phyloP scores from a whole-genome alignment of 2,329 filamentous ascomycete species.

The Fusarium poae region DNA sequence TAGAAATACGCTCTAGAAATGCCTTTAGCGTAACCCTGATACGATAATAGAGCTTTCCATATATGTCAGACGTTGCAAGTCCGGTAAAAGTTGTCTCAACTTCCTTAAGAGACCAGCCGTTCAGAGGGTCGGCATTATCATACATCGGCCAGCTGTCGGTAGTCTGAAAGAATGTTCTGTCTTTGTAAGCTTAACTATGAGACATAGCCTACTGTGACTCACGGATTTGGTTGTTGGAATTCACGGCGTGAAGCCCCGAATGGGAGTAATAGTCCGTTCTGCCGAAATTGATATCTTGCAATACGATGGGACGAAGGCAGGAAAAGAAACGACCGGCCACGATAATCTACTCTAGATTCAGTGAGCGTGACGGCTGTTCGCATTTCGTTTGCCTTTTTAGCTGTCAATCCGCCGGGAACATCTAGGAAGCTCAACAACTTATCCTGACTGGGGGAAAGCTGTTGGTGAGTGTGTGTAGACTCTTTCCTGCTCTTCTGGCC shows the following conservation, averaged over 20 bases:
- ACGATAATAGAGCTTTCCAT: conserved; percentile 22
- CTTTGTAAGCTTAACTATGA: background rate
- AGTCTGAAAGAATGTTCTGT: conserved; percentile 8
- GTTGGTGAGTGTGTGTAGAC: too few species aligned
- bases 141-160: conserved; percentile 4
- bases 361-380: conserved; percentile 3
- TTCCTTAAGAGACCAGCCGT: conserved; percentile 12
- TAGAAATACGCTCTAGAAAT: background rate
- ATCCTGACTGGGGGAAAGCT: too few species aligned
- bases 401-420: background rate
- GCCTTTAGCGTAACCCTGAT: background rate
- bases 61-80: conserved; percentile 14
- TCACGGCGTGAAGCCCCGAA: conserved; percentile 4
- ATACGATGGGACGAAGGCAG: background rate
- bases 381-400: background rate
- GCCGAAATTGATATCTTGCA: background rate
- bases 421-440: background rate
- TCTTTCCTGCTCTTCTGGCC: too few species aligned
- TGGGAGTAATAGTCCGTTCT: conserved; percentile 24
- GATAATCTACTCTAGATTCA: background rate
- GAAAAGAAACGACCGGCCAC: background rate
- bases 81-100: conserved; percentile 1
- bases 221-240: conserved; percentile 23
- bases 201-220: background rate
- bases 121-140: conserved; percentile 6